Evolutionary conservation across 345 rosid genomes (phyloP), one percentile per base, ranked within the genome.

Genomic region (Ceriops decandra): DNA sequence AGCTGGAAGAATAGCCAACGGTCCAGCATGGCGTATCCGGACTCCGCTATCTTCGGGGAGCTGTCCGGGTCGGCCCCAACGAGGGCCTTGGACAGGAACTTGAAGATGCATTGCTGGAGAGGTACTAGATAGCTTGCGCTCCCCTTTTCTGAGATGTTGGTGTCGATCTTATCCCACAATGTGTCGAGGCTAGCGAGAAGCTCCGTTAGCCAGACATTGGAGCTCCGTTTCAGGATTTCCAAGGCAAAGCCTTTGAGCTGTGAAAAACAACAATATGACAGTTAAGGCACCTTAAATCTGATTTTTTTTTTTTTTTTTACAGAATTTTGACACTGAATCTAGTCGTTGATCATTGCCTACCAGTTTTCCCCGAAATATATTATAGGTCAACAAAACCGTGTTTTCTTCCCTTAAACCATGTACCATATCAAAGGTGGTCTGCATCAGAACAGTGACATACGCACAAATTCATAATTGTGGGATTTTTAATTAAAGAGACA

Each of bases 1-100:
- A 93, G 56, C 77, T 85, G 90, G 49, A 90, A 52, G 13, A 82
- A 87, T 4, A 90, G 88, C 98, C 98, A 93, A 10, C 60, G 46
- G 73, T 88, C 73, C 7, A 90, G 15, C 76, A 80, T 80, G 62
- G 64, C 5, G 77, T 83, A 76, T 32, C 89, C 97, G 42, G 83
- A 76, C 26, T 83, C 63, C 7, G 86, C 78, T 0, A 90, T 66
- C 4, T 81, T 80, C 0, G 90, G 78, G 5, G 79, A 77, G 2
- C 62, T 22, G 30, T 88, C 69, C 2, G 90, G 83, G 74, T 88
- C 88, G 5, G 87, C 93, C 58, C 98, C 98, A 11, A 73, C 17
- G 11, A 93, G 54, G 70, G 88, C 27, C 62, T 80, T 82, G 60
- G 61, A 19, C 66, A 93, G 85, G 87, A 93, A 90, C 64, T 61